phyloP scores from a whole-genome alignment of 768 basidiomycete genomes.

The Astraeus odoratus region DNA sequence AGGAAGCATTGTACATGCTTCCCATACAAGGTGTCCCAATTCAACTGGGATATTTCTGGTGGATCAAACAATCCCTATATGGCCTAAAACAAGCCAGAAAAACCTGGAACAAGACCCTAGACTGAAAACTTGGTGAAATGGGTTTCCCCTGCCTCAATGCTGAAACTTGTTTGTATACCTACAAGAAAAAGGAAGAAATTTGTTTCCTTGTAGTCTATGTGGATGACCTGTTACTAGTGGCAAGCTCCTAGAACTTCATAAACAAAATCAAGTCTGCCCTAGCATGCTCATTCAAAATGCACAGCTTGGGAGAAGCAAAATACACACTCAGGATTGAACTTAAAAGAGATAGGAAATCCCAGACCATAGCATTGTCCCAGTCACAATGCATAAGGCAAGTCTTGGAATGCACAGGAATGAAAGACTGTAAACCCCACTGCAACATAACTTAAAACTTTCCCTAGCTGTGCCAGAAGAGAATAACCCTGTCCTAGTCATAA shows the following conservation, averaged over 20 bases:
- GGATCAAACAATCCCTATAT: conserved; percentile 22
- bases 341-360: conserved; percentile 13
- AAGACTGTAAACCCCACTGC: conserved; percentile 8
- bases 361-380: conserved; percentile 24
- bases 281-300: background rate
- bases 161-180: conserved; percentile 21
- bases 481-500: background rate
- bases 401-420: conserved; percentile 10
- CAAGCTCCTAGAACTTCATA: background rate
- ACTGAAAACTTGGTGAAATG: conserved; percentile 2
- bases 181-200: conserved; percentile 6
- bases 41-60: conserved; percentile 1
- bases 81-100: conserved; percentile 26
- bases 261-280: background rate
- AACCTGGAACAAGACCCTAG: conserved; percentile 17
- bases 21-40: conserved; percentile 11
- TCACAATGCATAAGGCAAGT: conserved; percentile 5
- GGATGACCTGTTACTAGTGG: conserved; percentile 14
- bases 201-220: conserved; percentile 23
- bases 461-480: background rate
- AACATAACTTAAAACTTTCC: background rate
- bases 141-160: background rate
- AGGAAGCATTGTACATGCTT: conserved; percentile 23
- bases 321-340: conserved; percentile 28
- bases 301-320: conserved; percentile 1